phyloP scores from a whole-genome alignment of 768 basidiomycete species.

The Kwoniella sp. region DNA sequence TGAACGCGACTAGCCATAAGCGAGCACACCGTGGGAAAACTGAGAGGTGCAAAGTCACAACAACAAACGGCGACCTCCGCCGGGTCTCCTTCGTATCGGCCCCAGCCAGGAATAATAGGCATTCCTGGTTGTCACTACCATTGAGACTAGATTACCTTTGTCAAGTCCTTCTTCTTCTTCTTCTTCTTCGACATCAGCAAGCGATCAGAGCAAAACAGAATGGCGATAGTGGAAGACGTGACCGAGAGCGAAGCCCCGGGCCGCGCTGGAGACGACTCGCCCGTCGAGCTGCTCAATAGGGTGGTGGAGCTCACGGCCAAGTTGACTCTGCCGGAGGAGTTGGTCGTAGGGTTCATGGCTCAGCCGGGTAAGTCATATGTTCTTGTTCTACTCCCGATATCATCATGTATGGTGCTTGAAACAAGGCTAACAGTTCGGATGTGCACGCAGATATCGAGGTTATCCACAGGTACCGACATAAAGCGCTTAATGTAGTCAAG shows the following conservation, averaged over 20 bases:
- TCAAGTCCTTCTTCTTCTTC: too few relatives aligned
- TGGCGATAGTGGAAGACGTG: conserved; percentile 43
- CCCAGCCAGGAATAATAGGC: too few relatives aligned
- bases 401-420: not conserved
- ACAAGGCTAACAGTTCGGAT: not conserved
- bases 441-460: conserved; percentile 12
- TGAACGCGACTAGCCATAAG: too few relatives aligned
- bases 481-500: not conserved
- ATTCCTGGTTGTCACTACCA: too few relatives aligned
- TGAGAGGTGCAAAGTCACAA: too few relatives aligned
- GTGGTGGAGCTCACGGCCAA: conserved; percentile 17
- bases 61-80: too few relatives aligned
- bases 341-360: conserved; percentile 31
- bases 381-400: not conserved
- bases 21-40: not conserved
- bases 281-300: conserved; percentile 10
- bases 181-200: too few relatives aligned
- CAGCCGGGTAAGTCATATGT: conserved; percentile 19
- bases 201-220: not conserved
- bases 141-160: too few relatives aligned
- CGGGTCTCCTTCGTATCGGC: too few relatives aligned
- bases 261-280: not conserved
- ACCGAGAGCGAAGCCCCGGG: conserved; percentile 25
- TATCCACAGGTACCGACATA: not conserved
- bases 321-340: conserved; percentile 32